A percentile compares a stretch with the other conserved stretches of the same genome.
phyloP scores from a whole-genome alignment of 331 rosid genomes.

The Saraca asoca region DNA sequence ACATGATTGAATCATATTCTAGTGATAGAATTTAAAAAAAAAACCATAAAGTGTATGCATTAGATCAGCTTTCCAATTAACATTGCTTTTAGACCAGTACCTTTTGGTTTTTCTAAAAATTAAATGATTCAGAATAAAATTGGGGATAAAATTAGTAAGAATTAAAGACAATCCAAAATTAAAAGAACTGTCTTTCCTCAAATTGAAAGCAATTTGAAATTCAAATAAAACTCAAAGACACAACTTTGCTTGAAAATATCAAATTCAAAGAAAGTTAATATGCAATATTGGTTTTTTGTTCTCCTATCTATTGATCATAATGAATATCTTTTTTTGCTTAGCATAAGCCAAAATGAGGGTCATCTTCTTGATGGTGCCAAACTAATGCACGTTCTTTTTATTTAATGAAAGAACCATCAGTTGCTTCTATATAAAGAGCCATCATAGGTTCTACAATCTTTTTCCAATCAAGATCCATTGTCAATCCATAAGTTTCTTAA shows the following conservation, averaged over 20 bases:
- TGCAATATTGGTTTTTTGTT: too few species aligned
- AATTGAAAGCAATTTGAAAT: too few species aligned
- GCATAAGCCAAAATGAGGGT: constrained; percentile 60
- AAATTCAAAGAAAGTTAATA: too few species aligned
- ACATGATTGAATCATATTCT: background rate
- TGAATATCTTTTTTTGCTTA: too few species aligned
- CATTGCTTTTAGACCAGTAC: constrained; percentile 77
- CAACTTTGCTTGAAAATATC: too few species aligned
- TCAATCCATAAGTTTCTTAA: constrained; percentile 54
- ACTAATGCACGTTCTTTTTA: constrained; percentile 73
- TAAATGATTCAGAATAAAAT: constrained; percentile 64
- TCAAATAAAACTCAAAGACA: too few species aligned
- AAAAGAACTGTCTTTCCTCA: too few species aligned
- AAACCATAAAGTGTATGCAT: constrained; percentile 1
- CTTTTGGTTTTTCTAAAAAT: constrained; percentile 86
- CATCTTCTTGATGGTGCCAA: constrained; percentile 72
- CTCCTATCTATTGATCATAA: too few species aligned
- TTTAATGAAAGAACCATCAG: constrained; percentile 77
- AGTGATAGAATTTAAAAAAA: constrained; percentile 16
- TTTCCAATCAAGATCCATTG: constrained; percentile 60
- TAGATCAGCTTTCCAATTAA: constrained; percentile 36
- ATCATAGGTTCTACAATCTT: constrained; percentile 59
- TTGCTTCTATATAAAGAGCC: constrained; percentile 72
- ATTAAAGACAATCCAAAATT: too few species aligned
- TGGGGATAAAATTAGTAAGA: too few species aligned